These are phyloP conservation scores for Diplogelasinospora grovesii DNA, from an alignment of 495 filamentous ascomycete species.

Conservation along the genomic window DNA sequence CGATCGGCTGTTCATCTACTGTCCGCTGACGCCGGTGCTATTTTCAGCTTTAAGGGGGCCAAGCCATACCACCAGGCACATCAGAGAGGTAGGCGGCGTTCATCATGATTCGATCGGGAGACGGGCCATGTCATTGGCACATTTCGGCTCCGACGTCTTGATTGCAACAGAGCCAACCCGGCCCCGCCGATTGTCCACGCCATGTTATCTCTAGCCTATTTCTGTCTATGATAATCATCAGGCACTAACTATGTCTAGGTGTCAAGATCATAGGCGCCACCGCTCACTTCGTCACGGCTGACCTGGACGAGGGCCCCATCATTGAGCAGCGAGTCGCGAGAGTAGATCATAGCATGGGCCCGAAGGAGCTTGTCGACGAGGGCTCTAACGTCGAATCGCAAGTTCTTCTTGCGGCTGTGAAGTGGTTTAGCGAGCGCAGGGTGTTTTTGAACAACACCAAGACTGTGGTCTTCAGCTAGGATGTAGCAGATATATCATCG, in stretches of 20 bases:
- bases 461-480: conserved; percentile 57
- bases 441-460: conserved; percentile 66
- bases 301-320: conserved; percentile 71
- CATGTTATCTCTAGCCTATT: no score
- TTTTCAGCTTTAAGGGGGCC: conserved; percentile 75
- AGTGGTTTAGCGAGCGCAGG: conserved; percentile 64
- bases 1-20: no score
- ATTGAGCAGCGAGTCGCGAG: conserved; percentile 70
- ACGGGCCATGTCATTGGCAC: no score
- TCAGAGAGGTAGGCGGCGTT: no score
- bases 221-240: no score
- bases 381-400: conserved; percentile 72
- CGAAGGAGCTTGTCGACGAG: conserved; percentile 63
- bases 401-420: conserved; percentile 63
- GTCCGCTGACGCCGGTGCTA: no score
- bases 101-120: no score
- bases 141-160: no score
- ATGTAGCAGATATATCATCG: no score
- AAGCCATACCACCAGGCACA: conserved; percentile 78
- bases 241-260: no score
- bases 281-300: conserved; percentile 70
- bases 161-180: no score
- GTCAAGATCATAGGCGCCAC: conserved; percentile 77
- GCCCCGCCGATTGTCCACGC: no score
- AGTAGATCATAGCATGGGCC: conserved; percentile 61